These are phyloP conservation scores for Colletotrichum gloeosporioides DNA, from an alignment of 2,329 filamentous ascomycete species.

Conservation along the genomic window DNA sequence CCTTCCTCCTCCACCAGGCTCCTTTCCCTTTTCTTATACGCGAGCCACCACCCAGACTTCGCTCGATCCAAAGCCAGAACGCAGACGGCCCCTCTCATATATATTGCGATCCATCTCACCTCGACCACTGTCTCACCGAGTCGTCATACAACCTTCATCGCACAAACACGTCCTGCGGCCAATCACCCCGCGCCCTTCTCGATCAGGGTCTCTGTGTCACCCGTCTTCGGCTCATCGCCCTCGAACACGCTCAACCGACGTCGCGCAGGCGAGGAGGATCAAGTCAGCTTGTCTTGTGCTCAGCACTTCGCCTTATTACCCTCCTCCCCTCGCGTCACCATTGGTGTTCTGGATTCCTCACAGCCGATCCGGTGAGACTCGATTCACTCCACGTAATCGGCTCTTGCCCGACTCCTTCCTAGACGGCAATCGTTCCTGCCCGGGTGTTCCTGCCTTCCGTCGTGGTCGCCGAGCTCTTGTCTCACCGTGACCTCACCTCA, in stretches of 20 bases:
- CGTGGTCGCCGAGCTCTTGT: conserved; percentile 10
- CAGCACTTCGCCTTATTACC: background rate
- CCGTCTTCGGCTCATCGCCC: background rate
- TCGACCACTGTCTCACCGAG: conserved; percentile 1
- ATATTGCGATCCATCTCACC: conserved; percentile 10
- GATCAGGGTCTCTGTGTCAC: conserved; percentile 5
- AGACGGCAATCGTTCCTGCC: background rate
- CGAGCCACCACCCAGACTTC: background rate
- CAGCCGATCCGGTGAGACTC: background rate
- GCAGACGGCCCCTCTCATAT: conserved; percentile 1
- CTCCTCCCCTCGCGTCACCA: background rate
- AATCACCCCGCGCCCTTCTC: background rate
- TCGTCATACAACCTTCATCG: conserved; percentile 8
- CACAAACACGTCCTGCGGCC: background rate
- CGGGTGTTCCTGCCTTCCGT: conserved; percentile 10
- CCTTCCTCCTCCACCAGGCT: background rate
- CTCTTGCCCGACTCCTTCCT: background rate
- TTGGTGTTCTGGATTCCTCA: background rate
- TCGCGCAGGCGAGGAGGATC: background rate
- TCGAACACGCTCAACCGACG: conserved; percentile 3
- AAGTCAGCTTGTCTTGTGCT: background rate
- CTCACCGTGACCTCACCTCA: conserved; percentile 2
- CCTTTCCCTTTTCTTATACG: background rate
- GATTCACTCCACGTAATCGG: background rate
- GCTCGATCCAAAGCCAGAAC: background rate